Evolutionary conservation across 768 basidiomycete genomes (phyloP), one percentile per base, ranked within the genome.

Genomic region (Lentinula aciculospora): DNA sequence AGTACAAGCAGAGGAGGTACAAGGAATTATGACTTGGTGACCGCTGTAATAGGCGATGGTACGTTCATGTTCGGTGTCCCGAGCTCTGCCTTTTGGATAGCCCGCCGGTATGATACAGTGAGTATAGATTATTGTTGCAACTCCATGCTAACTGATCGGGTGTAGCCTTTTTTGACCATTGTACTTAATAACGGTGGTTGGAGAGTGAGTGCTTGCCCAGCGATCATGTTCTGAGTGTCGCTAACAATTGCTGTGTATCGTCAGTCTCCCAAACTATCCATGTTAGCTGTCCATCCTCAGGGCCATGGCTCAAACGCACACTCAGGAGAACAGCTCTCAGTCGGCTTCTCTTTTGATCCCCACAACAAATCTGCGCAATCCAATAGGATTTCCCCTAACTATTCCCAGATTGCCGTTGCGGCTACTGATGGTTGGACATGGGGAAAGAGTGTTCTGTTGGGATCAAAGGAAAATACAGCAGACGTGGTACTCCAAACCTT

Each of bases 171-270:
- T 72, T 67, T 89, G 27, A 88, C 85, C 0, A 72, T 89, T 60
- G 73, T 89, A 0, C 68, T 90, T 13, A 89, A 89, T 66, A 89
- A 89, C 57, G 86, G 85, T 0, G 86, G 85, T 0, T 86, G 84
- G 85, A 82, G 75, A 63, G 79, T 81, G 57, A 60, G 73, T 66
- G 1, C 10, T 5, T 50, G 27, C n/a, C 19, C 55, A 13, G n/a
- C 51, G 28, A 10, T 23, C 21, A 25, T 4, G 34, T 28, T 51
- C 17, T 6, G 19, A 48, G n/a, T n/a, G 48, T 50, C 21, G 25
- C 32, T 44, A 21, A 46, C 21, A 23, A 36, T 44, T 19, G 46
- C 27, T 53, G 57, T 61, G 37, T 60, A 53, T n/a, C n/a, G n/a
- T 31, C 61, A 82, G 77, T 81, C 84, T 0, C 87, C 88, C 3